Evolutionary conservation across 208 protist genomes (phyloP).

Genomic region (Leishmania guyanensis): DNA sequence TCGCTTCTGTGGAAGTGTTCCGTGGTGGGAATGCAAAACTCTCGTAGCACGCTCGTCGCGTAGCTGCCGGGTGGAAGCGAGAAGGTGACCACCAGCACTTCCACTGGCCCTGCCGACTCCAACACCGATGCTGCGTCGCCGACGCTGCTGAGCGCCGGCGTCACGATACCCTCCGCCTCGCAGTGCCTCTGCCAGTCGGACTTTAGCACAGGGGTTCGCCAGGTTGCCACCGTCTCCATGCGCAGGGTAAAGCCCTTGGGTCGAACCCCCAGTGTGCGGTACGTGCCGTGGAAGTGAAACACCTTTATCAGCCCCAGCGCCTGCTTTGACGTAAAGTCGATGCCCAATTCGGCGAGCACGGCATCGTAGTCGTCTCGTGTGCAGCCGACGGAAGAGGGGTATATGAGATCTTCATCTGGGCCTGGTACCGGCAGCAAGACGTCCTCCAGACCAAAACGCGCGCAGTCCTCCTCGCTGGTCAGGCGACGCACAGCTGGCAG

Average conservation of each 20-base stretch:
- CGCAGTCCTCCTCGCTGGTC: slow-evolving; percentile 58
- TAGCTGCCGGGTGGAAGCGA: slow-evolving; percentile 85
- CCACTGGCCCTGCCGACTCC: slow-evolving; percentile 25
- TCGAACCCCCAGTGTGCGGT: slow-evolving; percentile 64
- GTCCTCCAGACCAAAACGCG: slow-evolving; percentile 75
- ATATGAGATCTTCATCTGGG: slow-evolving; percentile 66
- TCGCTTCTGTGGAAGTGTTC: slow-evolving; percentile 44
- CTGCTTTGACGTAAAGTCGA: slow-evolving; percentile 29
- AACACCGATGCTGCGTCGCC: slow-evolving; percentile 2
- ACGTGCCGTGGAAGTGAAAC: slow-evolving; percentile 91
- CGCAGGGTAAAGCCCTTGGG: slow-evolving; percentile 49
- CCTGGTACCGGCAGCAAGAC: slow-evolving; percentile 93
- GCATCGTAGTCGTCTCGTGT: slow-evolving; percentile 56
- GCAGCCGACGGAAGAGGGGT: slow-evolving; percentile 59
- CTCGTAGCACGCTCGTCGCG: slow-evolving; percentile 82
- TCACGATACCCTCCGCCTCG: slow-evolving; percentile 5
- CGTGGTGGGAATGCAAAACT: slow-evolving; percentile 59
- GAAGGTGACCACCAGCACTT: slow-evolving; percentile 68
- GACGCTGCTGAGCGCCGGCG: not conserved
- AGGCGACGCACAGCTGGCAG: slow-evolving; percentile 66
- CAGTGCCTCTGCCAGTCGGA: slow-evolving; percentile 65
- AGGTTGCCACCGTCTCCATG: slow-evolving; percentile 27
- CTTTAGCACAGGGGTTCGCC: slow-evolving; percentile 51
- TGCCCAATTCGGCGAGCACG: slow-evolving; percentile 31
- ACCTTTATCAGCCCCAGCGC: slow-evolving; percentile 58